Conservation (phyloP, 164 flowering plant genomes). For the Buxus sempervirens region DNA sequence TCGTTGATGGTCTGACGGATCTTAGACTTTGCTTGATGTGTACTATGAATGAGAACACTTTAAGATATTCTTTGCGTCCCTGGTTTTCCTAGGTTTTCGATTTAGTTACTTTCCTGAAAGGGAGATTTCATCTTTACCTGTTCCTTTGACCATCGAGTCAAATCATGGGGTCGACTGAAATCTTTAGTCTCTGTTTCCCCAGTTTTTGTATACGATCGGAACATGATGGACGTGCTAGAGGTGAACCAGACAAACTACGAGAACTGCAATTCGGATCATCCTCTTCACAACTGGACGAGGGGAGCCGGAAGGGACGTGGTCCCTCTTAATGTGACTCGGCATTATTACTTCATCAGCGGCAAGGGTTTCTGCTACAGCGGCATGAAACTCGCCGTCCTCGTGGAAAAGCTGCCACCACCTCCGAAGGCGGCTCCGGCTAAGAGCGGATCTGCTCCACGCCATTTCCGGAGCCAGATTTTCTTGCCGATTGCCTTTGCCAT, state of each 20-base stretch:
- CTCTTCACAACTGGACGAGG: slow-evolving; percentile 40
- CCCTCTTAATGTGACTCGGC: slow-evolving; percentile 41
- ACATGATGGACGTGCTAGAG: slow-evolving; percentile 50
- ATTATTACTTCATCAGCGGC: slow-evolving; percentile 53
- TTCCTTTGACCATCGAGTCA: not conserved
- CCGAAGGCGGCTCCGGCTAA: slow-evolving; percentile 30
- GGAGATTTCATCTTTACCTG: not conserved
- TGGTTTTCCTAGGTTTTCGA: slow-evolving; percentile 1
- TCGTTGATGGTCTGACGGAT: not conserved
- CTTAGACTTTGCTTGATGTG: not conserved
- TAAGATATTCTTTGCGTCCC: not conserved
- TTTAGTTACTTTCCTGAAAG: not conserved
- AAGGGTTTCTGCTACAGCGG: slow-evolving; percentile 61
- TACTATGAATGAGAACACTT: not conserved
- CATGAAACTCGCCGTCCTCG: slow-evolving; percentile 52
- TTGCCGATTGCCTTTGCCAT: slow-evolving; percentile 42
- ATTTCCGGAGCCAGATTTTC: slow-evolving; percentile 25
- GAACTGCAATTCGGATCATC: slow-evolving; percentile 44
- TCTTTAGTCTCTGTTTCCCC: slow-evolving; percentile 4
- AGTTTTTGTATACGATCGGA: slow-evolving; percentile 69
- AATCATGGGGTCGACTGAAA: no score
- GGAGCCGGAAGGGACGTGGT: slow-evolving; percentile 78
- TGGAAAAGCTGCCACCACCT: slow-evolving; percentile 48
- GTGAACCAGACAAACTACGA: slow-evolving; percentile 66
- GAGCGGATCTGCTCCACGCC: slow-evolving; percentile 18